Evolutionary conservation across 2,329 filamentous ascomycete genomes (phyloP).

Genomic region (Diaporthe helianthi): DNA sequence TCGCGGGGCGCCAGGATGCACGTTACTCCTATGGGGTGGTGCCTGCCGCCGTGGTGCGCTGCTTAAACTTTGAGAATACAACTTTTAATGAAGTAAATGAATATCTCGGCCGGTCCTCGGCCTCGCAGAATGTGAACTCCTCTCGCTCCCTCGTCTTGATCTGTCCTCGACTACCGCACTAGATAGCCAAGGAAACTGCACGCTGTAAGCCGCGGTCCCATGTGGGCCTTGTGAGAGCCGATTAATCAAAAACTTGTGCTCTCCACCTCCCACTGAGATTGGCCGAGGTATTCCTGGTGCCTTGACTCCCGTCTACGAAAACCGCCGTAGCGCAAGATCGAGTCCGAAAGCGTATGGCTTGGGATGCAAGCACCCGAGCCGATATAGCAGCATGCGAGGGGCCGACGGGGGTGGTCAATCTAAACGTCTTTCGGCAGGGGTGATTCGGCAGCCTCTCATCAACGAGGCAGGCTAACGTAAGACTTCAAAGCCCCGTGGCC

Average conservation of each 20-base stretch:
- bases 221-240: not conserved
- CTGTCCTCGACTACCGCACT: not conserved
- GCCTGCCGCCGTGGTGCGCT: constrained; percentile 11
- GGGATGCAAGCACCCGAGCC: constrained; percentile 8
- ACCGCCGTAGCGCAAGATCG: not conserved
- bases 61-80: constrained; percentile 7
- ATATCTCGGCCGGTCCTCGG: constrained; percentile 18
- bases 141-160: not conserved
- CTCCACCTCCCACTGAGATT: not conserved
- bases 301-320: not conserved
- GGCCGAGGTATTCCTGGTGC: not conserved
- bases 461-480: not conserved
- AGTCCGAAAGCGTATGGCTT: not conserved
- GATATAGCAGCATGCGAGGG: not conserved
- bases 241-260: not conserved
- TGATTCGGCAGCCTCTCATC: not conserved
- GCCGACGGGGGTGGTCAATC: not conserved
- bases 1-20: constrained; percentile 13
- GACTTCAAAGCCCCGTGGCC: not conserved
- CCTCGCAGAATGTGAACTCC: constrained; percentile 1
- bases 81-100: constrained; percentile 20
- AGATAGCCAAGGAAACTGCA: not conserved
- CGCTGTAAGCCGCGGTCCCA: not conserved
- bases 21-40: not conserved
- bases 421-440: not conserved